Percentiles rank a stretch among this genome's conserved stretches.
Evolutionary conservation across 345 rosid genomes (phyloP).

Genomic region (Ailanthus altissimus): DNA sequence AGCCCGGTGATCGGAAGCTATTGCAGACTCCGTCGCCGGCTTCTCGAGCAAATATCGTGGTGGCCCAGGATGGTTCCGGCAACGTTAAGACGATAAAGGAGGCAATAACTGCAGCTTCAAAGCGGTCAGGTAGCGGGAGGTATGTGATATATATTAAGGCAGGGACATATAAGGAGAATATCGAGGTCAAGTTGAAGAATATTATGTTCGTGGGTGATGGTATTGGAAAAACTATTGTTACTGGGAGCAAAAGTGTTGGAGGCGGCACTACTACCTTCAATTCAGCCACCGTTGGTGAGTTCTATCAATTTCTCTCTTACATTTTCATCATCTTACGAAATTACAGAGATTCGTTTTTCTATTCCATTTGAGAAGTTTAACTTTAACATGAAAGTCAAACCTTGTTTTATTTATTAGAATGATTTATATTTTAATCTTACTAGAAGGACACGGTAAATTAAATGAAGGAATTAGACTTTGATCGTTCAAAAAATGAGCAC

Average conservation of each 20-base stretch:
- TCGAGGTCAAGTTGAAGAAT: slow-evolving; percentile 59
- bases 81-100: slow-evolving; percentile 58
- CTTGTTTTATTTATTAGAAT: too few species aligned
- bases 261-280: slow-evolving; percentile 83
- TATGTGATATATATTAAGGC: slow-evolving; percentile 74
- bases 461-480: background rate
- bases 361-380: too few species aligned
- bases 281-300: slow-evolving; percentile 91
- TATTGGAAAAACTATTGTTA: slow-evolving; percentile 63
- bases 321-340: background rate
- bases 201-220: slow-evolving; percentile 91
- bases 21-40: slow-evolving; percentile 55
- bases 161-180: slow-evolving; percentile 67
- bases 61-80: slow-evolving; percentile 92
- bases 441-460: background rate
- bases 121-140: slow-evolving; percentile 55
- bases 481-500: background rate
- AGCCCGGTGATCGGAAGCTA: slow-evolving; percentile 69
- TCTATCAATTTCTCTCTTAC: background rate
- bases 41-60: slow-evolving; percentile 58
- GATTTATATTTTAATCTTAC: background rate
- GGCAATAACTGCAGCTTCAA: slow-evolving; percentile 61
- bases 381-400: too few species aligned
- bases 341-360: background rate
- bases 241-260: slow-evolving; percentile 84